Percentiles rank a stretch among this genome's conserved stretches.
These are phyloP conservation scores for Pseudogymnoascus sp. DNA, from an alignment of 2,329 filamentous ascomycete species.

Conservation along the genomic window DNA sequence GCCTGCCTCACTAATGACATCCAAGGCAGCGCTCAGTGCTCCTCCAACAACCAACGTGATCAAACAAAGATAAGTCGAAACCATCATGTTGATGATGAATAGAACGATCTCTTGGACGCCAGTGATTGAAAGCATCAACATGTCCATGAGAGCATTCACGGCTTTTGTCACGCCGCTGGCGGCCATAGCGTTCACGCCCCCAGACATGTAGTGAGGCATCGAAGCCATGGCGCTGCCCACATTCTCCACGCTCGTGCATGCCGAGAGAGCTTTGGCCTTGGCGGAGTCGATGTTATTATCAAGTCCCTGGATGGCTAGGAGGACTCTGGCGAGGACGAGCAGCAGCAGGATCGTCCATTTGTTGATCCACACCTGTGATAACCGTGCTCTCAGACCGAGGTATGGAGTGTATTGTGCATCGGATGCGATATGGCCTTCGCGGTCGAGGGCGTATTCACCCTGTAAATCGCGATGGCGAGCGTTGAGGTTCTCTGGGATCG, in stretches of 20 bases:
- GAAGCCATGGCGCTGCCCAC: slow-evolving; percentile 93
- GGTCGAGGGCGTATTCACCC: slow-evolving; percentile 16
- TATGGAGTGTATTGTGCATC: slow-evolving; percentile 76
- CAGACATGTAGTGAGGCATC: slow-evolving; percentile 91
- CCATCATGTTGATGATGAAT: slow-evolving; percentile 88
- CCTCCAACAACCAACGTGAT: slow-evolving; percentile 77
- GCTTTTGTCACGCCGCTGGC: slow-evolving; percentile 72
- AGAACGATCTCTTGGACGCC: slow-evolving; percentile 81
- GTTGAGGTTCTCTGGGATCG: slow-evolving; percentile 30
- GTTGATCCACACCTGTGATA: slow-evolving; percentile 97
- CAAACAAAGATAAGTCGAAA: slow-evolving; percentile 82
- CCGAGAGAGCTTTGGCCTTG: slow-evolving; percentile 72
- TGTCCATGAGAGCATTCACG: slow-evolving; percentile 68
- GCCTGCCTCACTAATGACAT: slow-evolving; percentile 52
- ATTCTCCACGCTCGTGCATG: slow-evolving; percentile 86
- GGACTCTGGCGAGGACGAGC: slow-evolving; percentile 71
- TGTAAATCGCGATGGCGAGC: slow-evolving; percentile 24
- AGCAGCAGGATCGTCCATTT: slow-evolving; percentile 88
- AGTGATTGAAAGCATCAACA: slow-evolving; percentile 71
- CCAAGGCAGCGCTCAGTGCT: slow-evolving; percentile 62
- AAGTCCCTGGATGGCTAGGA: slow-evolving; percentile 67
- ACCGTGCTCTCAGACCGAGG: slow-evolving; percentile 76
- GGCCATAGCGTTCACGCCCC: slow-evolving; percentile 79
- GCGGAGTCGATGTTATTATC: slow-evolving; percentile 68
- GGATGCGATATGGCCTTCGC: slow-evolving; percentile 39